Evolutionary conservation across 805 yeast species (phyloP).

Genomic region (Sporopachydermia lactativora): DNA sequence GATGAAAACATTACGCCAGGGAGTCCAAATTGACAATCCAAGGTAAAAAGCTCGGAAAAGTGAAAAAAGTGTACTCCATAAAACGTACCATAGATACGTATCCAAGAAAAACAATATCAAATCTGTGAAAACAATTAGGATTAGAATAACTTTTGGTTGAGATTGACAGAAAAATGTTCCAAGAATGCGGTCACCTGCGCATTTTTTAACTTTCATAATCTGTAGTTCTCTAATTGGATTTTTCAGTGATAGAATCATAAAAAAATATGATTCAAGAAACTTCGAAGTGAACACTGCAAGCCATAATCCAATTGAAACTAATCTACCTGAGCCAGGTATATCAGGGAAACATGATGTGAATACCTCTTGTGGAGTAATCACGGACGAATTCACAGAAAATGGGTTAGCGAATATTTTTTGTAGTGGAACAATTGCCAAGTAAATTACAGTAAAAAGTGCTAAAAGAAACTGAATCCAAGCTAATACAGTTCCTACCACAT

Average conservation of each 20-base stretch:
- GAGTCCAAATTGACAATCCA: constrained; percentile 79
- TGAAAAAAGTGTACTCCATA: constrained; percentile 65
- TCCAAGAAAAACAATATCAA: constrained; percentile 61
- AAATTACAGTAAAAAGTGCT: constrained; percentile 37
- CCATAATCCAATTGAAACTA: constrained; percentile 63
- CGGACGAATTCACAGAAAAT: no score
- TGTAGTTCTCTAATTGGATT: constrained; percentile 64
- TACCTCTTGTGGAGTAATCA: no score
- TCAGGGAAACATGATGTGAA: constrained; percentile 49
- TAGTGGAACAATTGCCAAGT: constrained; percentile 50
- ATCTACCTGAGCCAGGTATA: constrained; percentile 36
- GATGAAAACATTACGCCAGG: constrained; percentile 73
- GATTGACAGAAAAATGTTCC: constrained; percentile 37
- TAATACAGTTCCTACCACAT: constrained; percentile 24
- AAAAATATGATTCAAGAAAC: constrained; percentile 65
- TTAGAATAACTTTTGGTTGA: constrained; percentile 44
- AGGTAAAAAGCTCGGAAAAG: constrained; percentile 54
- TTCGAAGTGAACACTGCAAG: constrained; percentile 50
- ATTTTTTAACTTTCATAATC: constrained; percentile 36
- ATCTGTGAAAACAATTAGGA: constrained; percentile 43
- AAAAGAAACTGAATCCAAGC: constrained; percentile 42
- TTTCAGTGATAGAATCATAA: constrained; percentile 53
- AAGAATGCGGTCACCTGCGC: constrained; percentile 46
- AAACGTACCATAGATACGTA: constrained; percentile 75
- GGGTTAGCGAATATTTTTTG: constrained; percentile 43